Evolutionary conservation across 768 basidiomycete genomes (phyloP), one percentile per base, ranked within the genome.

Genomic region (Tricholoma hemisulphureum): DNA sequence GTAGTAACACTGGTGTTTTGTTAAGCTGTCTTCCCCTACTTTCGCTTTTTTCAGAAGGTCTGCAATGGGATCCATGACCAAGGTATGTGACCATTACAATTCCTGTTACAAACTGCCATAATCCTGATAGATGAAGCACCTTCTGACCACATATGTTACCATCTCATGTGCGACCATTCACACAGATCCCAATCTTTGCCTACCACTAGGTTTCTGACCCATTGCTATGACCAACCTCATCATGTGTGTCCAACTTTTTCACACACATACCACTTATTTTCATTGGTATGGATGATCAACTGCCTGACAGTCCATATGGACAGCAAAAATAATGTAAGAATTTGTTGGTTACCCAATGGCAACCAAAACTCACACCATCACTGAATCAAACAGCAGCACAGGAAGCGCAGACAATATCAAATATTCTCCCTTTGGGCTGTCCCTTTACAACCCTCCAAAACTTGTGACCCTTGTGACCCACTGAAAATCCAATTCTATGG

Each of bases 271-370:
- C n/a, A n/a, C n/a, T n/a, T n/a, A n/a, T n/a, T n/a, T n/a, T n/a
- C n/a, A n/a, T n/a, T 31, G 29, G 29, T 31, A 31, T 31, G 6
- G 29, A 10, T 45, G 21, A 23, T 13, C 10, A 10, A 26, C 45
- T 46, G 45, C 45, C 45, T 46, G 45, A 46, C 24, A 46, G 45
- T 46, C 45, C 23, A 26, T 46, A 46, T 46, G 45, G 45, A 46
- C 23, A 26, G 43, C 41, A 43, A 43, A 45, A 45, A 45, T 45
- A 23, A 23, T 23, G 43, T 23, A 23, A 45, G 21, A 26, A 46
- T 21, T 21, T 43, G n/a, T 18, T 43, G 41, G 41, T 43, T 43
- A 43, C 21, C 41, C 41, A 43, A 21, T 5, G 21, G 41, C 41
- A 23, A 23, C 41, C 21, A 11, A 43, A 43, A 21, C 2, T 43